Conservation (phyloP, 2,329 filamentous ascomycete species). For the Phaeosphaeria sp. region DNA sequence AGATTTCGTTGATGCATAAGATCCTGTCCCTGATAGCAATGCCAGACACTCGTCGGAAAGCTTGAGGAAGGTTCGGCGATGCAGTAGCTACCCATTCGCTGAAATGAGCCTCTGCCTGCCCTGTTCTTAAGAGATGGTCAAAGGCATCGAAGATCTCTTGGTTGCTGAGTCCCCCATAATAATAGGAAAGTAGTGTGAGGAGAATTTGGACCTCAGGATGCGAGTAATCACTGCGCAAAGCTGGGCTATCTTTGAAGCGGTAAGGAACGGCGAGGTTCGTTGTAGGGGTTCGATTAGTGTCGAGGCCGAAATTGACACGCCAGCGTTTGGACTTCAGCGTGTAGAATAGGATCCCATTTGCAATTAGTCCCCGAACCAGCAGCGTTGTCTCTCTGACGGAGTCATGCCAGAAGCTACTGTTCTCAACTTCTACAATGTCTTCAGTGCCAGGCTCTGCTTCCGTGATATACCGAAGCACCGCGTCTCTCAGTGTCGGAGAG, state of each 20-base stretch:
- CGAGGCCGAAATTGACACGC: conserved; percentile 69
- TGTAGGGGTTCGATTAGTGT: conserved; percentile 60
- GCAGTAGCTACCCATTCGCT: conserved; percentile 52
- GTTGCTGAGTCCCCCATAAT: conserved; percentile 65
- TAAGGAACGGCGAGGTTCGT: conserved; percentile 63
- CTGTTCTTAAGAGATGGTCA: conserved; percentile 55
- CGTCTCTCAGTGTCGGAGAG: conserved; percentile 38
- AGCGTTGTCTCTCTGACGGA: conserved; percentile 49
- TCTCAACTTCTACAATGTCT: conserved; percentile 41
- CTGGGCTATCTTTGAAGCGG: conserved; percentile 69
- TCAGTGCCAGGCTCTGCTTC: no score
- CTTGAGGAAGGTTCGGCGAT: conserved; percentile 27
- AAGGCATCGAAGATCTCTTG: conserved; percentile 59
- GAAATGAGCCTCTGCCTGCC: conserved; percentile 62
- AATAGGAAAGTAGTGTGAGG: conserved; percentile 71
- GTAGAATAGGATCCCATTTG: conserved; percentile 61
- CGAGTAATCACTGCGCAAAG: conserved; percentile 68
- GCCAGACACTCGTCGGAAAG: conserved; percentile 50
- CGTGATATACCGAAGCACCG: conserved; percentile 57
- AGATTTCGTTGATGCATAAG: conserved; percentile 59
- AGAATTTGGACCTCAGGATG: conserved; percentile 72
- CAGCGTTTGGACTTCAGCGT: conserved; percentile 65
- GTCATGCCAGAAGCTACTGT: conserved; percentile 47
- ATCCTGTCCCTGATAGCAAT: conserved; percentile 54
- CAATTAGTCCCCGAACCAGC: conserved; percentile 63